Evolutionary conservation across 192 early-diverging fungal species (phyloP), one percentile per base, ranked within the genome.

Genomic region (Coemansia sp.): DNA sequence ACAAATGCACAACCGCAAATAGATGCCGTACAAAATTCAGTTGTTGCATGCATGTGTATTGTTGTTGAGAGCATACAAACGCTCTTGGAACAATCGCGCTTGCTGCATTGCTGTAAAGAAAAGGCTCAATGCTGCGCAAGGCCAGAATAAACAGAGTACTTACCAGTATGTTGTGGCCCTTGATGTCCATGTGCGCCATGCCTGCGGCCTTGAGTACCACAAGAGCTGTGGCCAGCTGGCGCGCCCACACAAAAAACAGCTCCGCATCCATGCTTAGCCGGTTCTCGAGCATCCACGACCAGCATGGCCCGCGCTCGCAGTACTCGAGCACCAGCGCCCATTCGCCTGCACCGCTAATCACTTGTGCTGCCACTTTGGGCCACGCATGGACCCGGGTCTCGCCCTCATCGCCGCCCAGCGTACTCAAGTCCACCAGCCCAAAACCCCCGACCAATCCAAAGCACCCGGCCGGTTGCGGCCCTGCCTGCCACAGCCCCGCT

Each of bases 131-230:
- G 31, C 31, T 34, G 31, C 31, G 31, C 31, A 34, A 34, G 31
- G 31, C 31, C 31, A 9, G 31, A 34, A 34, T 34, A 44, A 12
- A 23, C 3, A 9, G 11, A 23, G 11, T 10, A 64, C 73, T 75
- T 75, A 72, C 70, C 66, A 87, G 62, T 47, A 87, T 74, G 57
- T 87, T 87, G 64, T 87, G 86, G 12, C 73, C 78, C 64, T 87
- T 87, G 49, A 87, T 84, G 48, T 87, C 86, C 52, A 83, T 81
- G 64, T 87, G 86, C 6, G 82, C 75, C 60, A 84, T 60, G 17
- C 83, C 81, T 0, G 78, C 78, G 7, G 63, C 65, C 52, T 82
- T 79, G 47, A 87, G 72, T 17, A 68, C 80, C 8, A 81, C 72
- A 25, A 87, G 71, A 23, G 86, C 86, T 17, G 64, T 49, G 3